Evolutionary conservation across 495 filamentous ascomycete genomes (phyloP), one percentile per base, ranked within the genome.

Genomic region (Astrothelium macrocarpum): DNA sequence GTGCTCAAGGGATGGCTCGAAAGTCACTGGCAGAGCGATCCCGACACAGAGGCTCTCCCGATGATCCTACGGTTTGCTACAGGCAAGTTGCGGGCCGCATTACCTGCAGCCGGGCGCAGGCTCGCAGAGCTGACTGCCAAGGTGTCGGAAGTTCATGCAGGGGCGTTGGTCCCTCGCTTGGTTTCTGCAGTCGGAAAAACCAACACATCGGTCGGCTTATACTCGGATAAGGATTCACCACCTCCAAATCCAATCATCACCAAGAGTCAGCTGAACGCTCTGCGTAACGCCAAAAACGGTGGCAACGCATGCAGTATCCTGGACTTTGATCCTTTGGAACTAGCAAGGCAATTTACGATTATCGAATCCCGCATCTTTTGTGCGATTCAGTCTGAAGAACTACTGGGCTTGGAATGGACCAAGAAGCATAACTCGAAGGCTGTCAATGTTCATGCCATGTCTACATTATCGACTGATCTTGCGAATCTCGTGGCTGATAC

Each of bases 1-100:
- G 85, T 92, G 43, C 90, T 97, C 79, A 99, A 99, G 75, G 87
- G 87, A 32, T 99, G 95, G 95, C 77, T 99, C 3, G 95, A 99
- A 75, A 91, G 88, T 1, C 90, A 97, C 75, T 99, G 95, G 95
- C 85, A 88, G 29, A 84, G 88, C 64, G 85, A 90, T 31, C 81
- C 85, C 29, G 95, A 99, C 73, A 77, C 80, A 63, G 80, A 80
- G 5, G 90, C 92, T 5, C 78, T 97, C 39, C 79, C 82, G 0
- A 79, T 87, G 59, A 94, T 99, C 65, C 75, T 84, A 28, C 73
- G 80, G 26, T 99, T 99, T 71, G 90, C 94, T 29, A 82, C 84
- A 66, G 85, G 81, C 31, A 84, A 85, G 63, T 79, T 99, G 25
- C 79, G 80, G 53, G 70, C 78, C 0, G 76, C 85, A 12, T 75